Conservation (phyloP, 169 alveolate genomes). For the Pseudocohnilembus persalinus region DNA sequence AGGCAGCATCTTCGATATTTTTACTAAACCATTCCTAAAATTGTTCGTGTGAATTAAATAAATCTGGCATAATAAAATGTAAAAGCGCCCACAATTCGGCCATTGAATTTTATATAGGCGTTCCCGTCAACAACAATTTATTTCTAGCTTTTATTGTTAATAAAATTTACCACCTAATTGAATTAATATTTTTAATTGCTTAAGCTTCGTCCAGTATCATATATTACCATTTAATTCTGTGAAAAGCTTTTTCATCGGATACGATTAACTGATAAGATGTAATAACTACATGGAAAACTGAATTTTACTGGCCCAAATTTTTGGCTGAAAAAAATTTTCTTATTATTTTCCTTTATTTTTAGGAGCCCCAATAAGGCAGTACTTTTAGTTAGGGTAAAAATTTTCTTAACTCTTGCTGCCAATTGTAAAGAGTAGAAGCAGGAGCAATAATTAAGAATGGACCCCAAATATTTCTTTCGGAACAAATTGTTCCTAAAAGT, state of each 20-base stretch:
- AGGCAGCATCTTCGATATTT: slow-evolving; percentile 84
- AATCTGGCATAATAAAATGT: slow-evolving; percentile 97
- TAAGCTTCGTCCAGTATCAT: slow-evolving; percentile 99
- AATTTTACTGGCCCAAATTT: slow-evolving; percentile 66
- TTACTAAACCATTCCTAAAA: slow-evolving; percentile 96
- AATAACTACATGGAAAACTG: slow-evolving; percentile 91
- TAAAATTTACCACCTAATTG: slow-evolving; percentile 92
- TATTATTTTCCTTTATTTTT: slow-evolving; percentile 90
- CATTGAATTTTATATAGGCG: slow-evolving; percentile 98
- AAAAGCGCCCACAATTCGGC: slow-evolving; percentile 98
- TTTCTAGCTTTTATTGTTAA: slow-evolving; percentile 92
- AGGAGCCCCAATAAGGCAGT: slow-evolving; percentile 95
- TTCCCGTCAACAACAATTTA: slow-evolving; percentile 97
- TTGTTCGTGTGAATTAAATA: slow-evolving; percentile 95
- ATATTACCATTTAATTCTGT: slow-evolving; percentile 93
- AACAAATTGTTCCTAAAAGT: slow-evolving; percentile 91
- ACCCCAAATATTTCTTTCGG: slow-evolving; percentile 91
- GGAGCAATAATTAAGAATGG: slow-evolving; percentile 97
- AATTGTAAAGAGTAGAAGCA: slow-evolving; percentile 92
- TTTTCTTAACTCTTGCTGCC: slow-evolving; percentile 96
- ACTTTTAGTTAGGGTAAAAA: slow-evolving; percentile 95
- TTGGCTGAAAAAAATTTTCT: slow-evolving; percentile 78
- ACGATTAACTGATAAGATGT: slow-evolving; percentile 95
- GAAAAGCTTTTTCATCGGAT: slow-evolving; percentile 91
- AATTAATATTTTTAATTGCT: slow-evolving; percentile 95